Conservation (phyloP, 2,329 filamentous ascomycete genomes). For the Westerdykella ornata region DNA sequence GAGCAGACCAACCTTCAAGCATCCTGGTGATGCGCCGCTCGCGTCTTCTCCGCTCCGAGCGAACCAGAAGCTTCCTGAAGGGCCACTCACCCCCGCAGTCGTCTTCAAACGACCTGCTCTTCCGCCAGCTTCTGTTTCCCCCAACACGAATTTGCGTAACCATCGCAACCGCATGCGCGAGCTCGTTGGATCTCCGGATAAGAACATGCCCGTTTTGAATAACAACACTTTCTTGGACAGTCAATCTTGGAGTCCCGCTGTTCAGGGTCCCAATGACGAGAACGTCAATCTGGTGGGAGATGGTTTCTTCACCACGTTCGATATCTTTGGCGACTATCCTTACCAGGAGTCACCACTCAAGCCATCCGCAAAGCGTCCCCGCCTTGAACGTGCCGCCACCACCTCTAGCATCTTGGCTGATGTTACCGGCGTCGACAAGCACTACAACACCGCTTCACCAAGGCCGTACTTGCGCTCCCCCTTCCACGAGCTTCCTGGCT, state of each 20-base stretch:
- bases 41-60: constrained; percentile 40
- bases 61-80: constrained; percentile 37
- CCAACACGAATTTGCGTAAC: constrained; percentile 83
- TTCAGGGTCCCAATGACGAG: constrained; percentile 56
- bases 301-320: constrained; percentile 49
- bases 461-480: constrained; percentile 33
- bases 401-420: constrained; percentile 58
- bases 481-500: constrained; percentile 32
- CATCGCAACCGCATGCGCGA: constrained; percentile 77
- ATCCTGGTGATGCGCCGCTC: constrained; percentile 31
- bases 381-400: constrained; percentile 56
- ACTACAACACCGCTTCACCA: constrained; percentile 24
- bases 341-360: constrained; percentile 59
- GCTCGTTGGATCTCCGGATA: constrained; percentile 65
- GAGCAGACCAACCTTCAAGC: constrained; percentile 50
- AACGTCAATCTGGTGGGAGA: constrained; percentile 47
- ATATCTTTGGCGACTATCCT: constrained; percentile 53
- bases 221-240: constrained; percentile 44
- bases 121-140: constrained; percentile 72
- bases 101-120: constrained; percentile 66
- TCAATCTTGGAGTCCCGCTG: constrained; percentile 57
- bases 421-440: constrained; percentile 46
- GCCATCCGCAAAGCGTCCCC: constrained; percentile 53
- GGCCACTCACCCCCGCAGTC: constrained; percentile 75
- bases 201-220: constrained; percentile 47